These are phyloP conservation scores for Scedosporium minutisporum DNA, from an alignment of 2,329 filamentous ascomycete species.

Conservation along the genomic window DNA sequence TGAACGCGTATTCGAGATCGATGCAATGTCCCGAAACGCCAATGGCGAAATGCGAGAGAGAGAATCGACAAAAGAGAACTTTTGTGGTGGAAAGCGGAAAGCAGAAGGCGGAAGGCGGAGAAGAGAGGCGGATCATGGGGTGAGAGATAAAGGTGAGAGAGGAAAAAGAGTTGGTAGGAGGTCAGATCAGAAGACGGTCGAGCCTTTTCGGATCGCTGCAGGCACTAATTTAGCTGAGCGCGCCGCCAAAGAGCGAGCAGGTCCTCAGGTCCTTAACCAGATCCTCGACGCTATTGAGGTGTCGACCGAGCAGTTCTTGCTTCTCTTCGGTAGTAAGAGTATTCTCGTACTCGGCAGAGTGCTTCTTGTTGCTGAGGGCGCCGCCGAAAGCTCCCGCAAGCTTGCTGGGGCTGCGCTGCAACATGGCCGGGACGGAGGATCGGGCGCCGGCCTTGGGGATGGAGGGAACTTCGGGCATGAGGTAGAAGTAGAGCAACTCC, in stretches of 20 bases:
- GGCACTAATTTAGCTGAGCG: constrained; percentile 22
- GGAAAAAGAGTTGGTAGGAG: constrained; percentile 1
- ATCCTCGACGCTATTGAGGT: constrained; percentile 75
- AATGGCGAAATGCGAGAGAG: not conserved
- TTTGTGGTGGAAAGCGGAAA: not conserved
- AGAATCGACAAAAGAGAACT: not conserved
- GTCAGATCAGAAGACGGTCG: not conserved
- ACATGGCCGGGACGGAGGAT: constrained; percentile 38
- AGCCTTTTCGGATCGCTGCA: not conserved
- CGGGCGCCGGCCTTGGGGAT: constrained; percentile 39
- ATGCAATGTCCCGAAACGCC: not conserved
- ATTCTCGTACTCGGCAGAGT: constrained; percentile 21
- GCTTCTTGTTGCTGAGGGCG: constrained; percentile 17
- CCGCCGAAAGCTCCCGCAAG: constrained; percentile 47
- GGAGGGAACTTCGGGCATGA: constrained; percentile 77
- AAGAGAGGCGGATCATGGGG: not conserved
- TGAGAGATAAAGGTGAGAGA: constrained; percentile 7
- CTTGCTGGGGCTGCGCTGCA: constrained; percentile 62
- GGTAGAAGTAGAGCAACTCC: constrained; percentile 96
- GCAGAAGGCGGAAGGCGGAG: not conserved
- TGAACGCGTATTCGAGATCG: not conserved
- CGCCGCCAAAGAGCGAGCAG: constrained; percentile 63
- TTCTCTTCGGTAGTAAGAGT: constrained; percentile 72
- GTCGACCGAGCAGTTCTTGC: constrained; percentile 64
- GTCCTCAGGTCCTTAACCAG: constrained; percentile 76